A percentile compares a stretch with the other conserved stretches of the same genome.
Evolutionary conservation across 225 moss, liverwort and hornwort genomes (phyloP).

Genomic region (Takakia lepidozioides): DNA sequence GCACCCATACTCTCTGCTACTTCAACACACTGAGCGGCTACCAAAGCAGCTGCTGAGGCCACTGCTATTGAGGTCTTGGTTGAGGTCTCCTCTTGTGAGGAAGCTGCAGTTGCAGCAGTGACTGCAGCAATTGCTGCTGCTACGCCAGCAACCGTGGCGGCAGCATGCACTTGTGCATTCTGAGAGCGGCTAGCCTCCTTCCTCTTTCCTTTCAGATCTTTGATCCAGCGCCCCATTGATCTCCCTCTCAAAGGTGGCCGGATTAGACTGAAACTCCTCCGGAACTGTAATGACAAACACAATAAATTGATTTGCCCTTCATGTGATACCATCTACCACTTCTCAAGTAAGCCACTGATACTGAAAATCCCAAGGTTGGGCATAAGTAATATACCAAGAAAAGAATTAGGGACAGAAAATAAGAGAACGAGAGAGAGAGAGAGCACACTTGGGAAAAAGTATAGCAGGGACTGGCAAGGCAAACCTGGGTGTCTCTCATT

Average conservation of each 20-base stretch:
- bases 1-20: constrained; percentile 74
- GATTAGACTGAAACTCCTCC: constrained; percentile 53
- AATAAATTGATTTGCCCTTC: too few species aligned
- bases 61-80: constrained; percentile 70
- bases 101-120: constrained; percentile 66
- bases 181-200: constrained; percentile 58
- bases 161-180: constrained; percentile 63
- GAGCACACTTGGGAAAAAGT: too few species aligned
- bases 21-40: constrained; percentile 69
- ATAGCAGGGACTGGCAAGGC: too few species aligned
- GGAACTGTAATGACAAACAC: constrained; percentile 35
- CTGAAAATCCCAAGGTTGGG: too few species aligned
- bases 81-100: constrained; percentile 51
- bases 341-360: too few species aligned
- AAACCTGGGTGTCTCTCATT: too few species aligned
- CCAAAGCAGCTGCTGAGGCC: constrained; percentile 71
- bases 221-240: constrained; percentile 67
- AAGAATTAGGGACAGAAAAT: too few species aligned
- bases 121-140: constrained; percentile 73
- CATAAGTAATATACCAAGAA: too few species aligned
- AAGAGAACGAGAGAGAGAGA: too few species aligned
- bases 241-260: constrained; percentile 31
- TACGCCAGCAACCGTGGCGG: constrained; percentile 63
- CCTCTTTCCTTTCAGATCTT: constrained; percentile 62
- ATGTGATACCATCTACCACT: too few species aligned